Conservation (phyloP, 768 basidiomycete species). For the Psilocybe tampanensis region DNA sequence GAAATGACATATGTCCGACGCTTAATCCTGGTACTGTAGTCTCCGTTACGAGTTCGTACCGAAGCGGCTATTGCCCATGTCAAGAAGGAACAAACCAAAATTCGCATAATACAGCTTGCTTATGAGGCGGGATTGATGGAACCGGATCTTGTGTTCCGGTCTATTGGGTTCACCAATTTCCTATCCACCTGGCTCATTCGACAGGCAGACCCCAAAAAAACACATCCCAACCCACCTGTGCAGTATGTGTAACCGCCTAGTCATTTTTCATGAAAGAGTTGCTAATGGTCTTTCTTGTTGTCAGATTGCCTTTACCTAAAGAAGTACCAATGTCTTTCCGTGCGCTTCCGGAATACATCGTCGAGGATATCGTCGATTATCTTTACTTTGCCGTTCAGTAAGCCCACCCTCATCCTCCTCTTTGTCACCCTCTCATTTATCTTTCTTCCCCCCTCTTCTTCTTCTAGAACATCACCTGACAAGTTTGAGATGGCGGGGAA, state of each 20-base stretch:
- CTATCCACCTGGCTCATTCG: conserved; percentile 94
- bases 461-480: conserved; percentile 62
- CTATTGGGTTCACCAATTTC: conserved; percentile 85
- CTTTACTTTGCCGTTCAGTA: conserved; percentile 83
- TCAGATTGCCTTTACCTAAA: conserved; percentile 82
- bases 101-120: conserved; percentile 74
- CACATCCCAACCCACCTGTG: conserved; percentile 70
- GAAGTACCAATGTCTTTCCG: conserved; percentile 86
- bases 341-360: conserved; percentile 88
- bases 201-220: conserved; percentile 78
- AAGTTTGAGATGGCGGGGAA: conserved; percentile 86
- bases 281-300: neutral
- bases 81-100: conserved; percentile 75
- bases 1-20: neutral
- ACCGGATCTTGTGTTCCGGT: conserved; percentile 78
- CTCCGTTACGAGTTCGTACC: conserved; percentile 72
- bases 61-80: conserved; percentile 77
- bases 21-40: conserved; percentile 37
- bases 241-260: conserved; percentile 59
- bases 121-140: conserved; percentile 87
- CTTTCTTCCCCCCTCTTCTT: neutral
- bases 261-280: neutral
- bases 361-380: conserved; percentile 94
- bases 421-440: neutral
- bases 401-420: conserved; percentile 18